Evolutionary conservation across 208 protist species (phyloP), one percentile per base, ranked within the genome.

Genomic region (Trypanosoma lewisi): DNA sequence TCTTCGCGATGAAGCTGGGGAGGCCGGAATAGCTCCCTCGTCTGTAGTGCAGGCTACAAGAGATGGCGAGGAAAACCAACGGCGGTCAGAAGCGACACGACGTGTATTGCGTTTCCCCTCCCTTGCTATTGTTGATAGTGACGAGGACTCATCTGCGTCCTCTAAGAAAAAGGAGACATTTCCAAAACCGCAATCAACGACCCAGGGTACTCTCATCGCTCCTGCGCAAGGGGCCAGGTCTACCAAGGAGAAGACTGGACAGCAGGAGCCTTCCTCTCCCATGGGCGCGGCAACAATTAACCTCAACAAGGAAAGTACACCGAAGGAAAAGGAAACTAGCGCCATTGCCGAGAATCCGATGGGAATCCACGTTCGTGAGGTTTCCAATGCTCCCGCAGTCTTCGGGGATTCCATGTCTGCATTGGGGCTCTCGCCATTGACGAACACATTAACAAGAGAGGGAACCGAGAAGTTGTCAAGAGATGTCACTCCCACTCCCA

Each of bases 41-140:
- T 59, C 62, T 1, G 34, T 25, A 19, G 51, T 59, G 12, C 25
- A 41, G 0, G 28, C 12, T 16, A 31, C 37, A 8, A 49, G 63
- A 56, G 65, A 56, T 28, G 42, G 54, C 44, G 49, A 69, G 30
- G 19, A 58, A 36, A 30, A 8, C 14, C 31, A 51, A 21, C 39
- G 39, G 17, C 55, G 42, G 12, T 57, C 47, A n/a, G 0, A 48
- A 4, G 17, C 36, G 23, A 52, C 17, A 39, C 34, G 27, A 19
- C 54, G 39, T 57, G 34, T 67, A 19, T 48, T 48, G n/a, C 41
- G 57, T 8, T 79, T 79, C 49, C 57, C 61, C 2, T 48, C 55
- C 25, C 33, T 79, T 28, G 16, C 33, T 4, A 27, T 74, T 17
- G 55, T 42, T 2, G 74, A 79, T 47, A 79, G 74, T 37, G 67